Percentiles rank a stretch among this genome's conserved stretches.
Evolutionary conservation across 2,329 filamentous ascomycete species (phyloP).

Genomic region (Dactylellina parvicollis): DNA sequence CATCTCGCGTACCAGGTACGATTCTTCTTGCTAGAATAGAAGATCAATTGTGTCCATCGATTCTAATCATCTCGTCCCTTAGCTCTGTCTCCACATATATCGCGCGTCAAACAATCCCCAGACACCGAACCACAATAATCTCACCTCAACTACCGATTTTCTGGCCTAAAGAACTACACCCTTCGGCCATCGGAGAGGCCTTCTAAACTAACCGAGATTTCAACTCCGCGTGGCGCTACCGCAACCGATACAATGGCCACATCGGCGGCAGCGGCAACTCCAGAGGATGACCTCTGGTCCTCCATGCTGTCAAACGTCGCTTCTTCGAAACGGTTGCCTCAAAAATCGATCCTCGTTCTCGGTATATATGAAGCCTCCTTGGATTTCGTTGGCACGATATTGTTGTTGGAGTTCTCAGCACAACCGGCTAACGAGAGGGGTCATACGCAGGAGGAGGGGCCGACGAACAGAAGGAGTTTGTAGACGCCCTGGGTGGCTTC

Average conservation of each 20-base stretch:
- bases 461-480: conserved; percentile 59
- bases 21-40: neutral
- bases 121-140: neutral
- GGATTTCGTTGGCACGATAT: conserved; percentile 55
- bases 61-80: conserved; percentile 29
- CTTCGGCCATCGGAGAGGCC: neutral
- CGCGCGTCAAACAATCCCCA: conserved; percentile 13
- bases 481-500: conserved; percentile 60
- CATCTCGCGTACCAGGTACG: conserved; percentile 18
- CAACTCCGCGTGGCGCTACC: conserved; percentile 1
- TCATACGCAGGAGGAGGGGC: conserved; percentile 57
- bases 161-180: neutral
- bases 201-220: neutral
- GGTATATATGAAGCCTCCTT: conserved; percentile 68
- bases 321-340: conserved; percentile 86
- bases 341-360: conserved; percentile 89
- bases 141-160: neutral
- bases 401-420: neutral
- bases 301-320: conserved; percentile 91
- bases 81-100: conserved; percentile 26
- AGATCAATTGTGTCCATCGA: neutral
- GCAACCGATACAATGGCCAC: conserved; percentile 28
- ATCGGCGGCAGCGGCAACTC: conserved; percentile 20
- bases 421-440: conserved; percentile 31
- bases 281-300: conserved; percentile 83